These are phyloP conservation scores for Stephania cephalantha DNA, from an alignment of 164 flowering plant species.

Conservation along the genomic window DNA sequence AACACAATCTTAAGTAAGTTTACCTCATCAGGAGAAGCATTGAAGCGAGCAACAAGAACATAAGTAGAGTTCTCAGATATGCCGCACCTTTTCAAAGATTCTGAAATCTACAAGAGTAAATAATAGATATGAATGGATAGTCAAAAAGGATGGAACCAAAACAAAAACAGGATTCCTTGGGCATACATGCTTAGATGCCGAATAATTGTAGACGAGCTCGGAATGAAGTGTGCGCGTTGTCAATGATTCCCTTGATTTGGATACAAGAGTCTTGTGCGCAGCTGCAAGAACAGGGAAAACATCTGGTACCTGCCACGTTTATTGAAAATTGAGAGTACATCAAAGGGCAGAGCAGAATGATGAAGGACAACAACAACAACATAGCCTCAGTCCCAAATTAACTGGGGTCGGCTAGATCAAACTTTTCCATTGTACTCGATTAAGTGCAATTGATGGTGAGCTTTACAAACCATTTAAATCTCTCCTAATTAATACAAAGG, in stretches of 20 bases:
- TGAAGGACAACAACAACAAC: too few species aligned
- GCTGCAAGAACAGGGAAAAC: slow-evolving; percentile 89
- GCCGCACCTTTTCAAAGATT: slow-evolving; percentile 90
- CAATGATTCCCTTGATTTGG: slow-evolving; percentile 69
- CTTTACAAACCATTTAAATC: too few species aligned
- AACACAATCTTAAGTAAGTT: slow-evolving; percentile 10
- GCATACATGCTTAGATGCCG: slow-evolving; percentile 90
- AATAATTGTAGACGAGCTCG: slow-evolving; percentile 86
- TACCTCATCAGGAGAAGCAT: slow-evolving; percentile 72
- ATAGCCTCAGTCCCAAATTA: too few species aligned
- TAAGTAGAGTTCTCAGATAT: slow-evolving; percentile 64
- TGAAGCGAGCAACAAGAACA: slow-evolving; percentile 73
- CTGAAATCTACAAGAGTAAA: slow-evolving; percentile 53
- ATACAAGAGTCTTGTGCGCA: slow-evolving; percentile 75
- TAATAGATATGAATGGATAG: neutral
- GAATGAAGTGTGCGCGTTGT: slow-evolving; percentile 86
- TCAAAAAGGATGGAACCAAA: neutral
- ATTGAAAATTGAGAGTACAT: neutral
- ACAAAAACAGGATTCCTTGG: neutral
- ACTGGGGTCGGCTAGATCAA: too few species aligned
- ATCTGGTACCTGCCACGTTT: slow-evolving; percentile 64
- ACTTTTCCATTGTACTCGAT: too few species aligned
- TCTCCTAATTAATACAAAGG: too few species aligned
- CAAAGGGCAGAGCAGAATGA: neutral
- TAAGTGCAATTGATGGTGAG: too few species aligned